Conservation (phyloP, 2,329 filamentous ascomycete genomes). For the Cladosporium sp. region DNA sequence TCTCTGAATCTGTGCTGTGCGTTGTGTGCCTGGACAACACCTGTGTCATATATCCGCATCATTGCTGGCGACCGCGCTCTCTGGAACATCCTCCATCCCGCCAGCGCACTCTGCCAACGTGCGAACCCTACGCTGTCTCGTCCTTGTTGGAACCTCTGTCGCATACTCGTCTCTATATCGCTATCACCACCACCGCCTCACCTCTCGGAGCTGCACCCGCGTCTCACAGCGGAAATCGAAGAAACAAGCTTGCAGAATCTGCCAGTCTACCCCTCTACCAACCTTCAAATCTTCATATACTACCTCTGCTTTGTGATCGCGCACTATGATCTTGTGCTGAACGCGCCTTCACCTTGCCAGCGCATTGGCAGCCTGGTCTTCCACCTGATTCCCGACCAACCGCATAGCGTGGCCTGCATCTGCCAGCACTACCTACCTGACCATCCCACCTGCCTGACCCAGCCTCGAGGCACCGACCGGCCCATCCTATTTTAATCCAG, state of each 20-base stretch:
- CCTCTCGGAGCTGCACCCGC: conserved; percentile 6
- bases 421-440: conserved; percentile 1
- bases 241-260: not conserved
- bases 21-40: no score
- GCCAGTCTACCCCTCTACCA: not conserved
- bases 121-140: not conserved
- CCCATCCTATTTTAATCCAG: not conserved
- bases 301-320: not conserved
- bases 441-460: not conserved
- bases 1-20: no score
- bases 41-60: not conserved
- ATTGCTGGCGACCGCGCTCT: not conserved
- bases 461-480: not conserved
- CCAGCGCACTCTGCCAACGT: not conserved
- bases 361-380: conserved; percentile 7
- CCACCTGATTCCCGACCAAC: not conserved
- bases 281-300: not conserved
- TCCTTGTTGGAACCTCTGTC: not conserved
- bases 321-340: not conserved
- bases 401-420: not conserved
- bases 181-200: not conserved
- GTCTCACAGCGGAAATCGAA: not conserved
- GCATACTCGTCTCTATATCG: not conserved
- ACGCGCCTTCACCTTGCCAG: not conserved
- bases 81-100: not conserved